Evolutionary conservation across 371 early-diverging fungal genomes (phyloP), one percentile per base, ranked within the genome.

Genomic region (Syncephalastrum monosporum): DNA sequence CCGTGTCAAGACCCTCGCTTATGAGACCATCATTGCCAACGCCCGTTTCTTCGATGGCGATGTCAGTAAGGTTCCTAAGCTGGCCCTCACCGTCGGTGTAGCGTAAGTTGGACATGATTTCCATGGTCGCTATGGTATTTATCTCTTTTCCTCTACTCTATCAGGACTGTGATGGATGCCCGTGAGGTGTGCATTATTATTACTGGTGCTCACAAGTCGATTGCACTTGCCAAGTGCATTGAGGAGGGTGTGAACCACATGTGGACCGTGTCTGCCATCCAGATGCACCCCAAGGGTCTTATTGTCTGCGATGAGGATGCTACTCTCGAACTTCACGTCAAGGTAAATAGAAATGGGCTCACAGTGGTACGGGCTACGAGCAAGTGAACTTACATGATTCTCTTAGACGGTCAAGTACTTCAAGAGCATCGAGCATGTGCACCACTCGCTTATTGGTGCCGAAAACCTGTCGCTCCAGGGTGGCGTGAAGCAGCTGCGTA

Each of bases 231-330:
- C 53, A 89, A 89, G 69, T 90, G 90, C 65, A 87, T 91, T 46
- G 91, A 91, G 67, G 89, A 87, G 47, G 77, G 81, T 24, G 88
- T 90, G 61, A 90, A 89, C 72, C 89, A 89, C 72, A 90, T 90
- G 91, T 91, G 90, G 88, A 91, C 91, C 5, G 87, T 91, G 56
- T 88, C 88, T 14, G 91, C 89, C n/a, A 87, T 91, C 52, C 91
- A 91, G 65, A 60, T 86, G 42, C 91, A 91, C 59, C 89, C 90
- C 21, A 84, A 85, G 48, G 87, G 88, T 17, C 76, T 91, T 77
- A 77, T 91, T 68, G 90, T 90, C 47, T 91, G 91, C 59, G 91
- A 91, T 66, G 91, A 91, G 68, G 91, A 91, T 56, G 89, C 91
- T 12, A 90, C 90, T 0, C 66, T 89, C 50, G 91, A 91, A 67